phyloP scores from a whole-genome alignment of 495 filamentous ascomycete species.

The Neurospora sp. region DNA sequence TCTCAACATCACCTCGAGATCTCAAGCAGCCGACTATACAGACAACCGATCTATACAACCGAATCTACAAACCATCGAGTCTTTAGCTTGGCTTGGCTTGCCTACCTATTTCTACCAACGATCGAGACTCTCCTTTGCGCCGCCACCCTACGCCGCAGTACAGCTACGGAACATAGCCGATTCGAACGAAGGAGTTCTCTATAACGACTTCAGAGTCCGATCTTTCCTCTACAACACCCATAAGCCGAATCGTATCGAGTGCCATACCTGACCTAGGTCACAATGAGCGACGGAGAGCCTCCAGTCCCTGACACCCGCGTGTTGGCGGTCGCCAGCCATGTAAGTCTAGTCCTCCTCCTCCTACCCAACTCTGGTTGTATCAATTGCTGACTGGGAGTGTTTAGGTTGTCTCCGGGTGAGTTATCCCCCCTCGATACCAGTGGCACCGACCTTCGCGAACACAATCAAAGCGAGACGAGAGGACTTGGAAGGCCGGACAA shows the following conservation, averaged over 20 bases:
- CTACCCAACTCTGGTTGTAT: not conserved
- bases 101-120: not conserved
- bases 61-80: not conserved
- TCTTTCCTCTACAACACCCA: not conserved
- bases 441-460: not conserved
- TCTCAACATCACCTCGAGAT: not conserved
- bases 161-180: not conserved
- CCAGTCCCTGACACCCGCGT: conserved; percentile 77
- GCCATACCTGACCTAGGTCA: not conserved
- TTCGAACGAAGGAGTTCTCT: not conserved
- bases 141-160: not conserved
- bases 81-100: not conserved
- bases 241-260: not conserved
- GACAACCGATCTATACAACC: not conserved
- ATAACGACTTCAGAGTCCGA: not conserved
- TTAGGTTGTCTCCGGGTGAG: conserved; percentile 75
- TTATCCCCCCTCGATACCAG: conserved; percentile 2
- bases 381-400: conserved; percentile 23
- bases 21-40: not conserved
- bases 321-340: conserved; percentile 94
- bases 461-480: not conserved
- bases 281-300: conserved; percentile 30
- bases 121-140: not conserved
- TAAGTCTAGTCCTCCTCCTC: conserved; percentile 37
- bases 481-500: conserved; percentile 7